Evolutionary conservation across 1,284 basidiomycete species (phyloP), one percentile per base, ranked within the genome.

Genomic region (Puccinia triticina): DNA sequence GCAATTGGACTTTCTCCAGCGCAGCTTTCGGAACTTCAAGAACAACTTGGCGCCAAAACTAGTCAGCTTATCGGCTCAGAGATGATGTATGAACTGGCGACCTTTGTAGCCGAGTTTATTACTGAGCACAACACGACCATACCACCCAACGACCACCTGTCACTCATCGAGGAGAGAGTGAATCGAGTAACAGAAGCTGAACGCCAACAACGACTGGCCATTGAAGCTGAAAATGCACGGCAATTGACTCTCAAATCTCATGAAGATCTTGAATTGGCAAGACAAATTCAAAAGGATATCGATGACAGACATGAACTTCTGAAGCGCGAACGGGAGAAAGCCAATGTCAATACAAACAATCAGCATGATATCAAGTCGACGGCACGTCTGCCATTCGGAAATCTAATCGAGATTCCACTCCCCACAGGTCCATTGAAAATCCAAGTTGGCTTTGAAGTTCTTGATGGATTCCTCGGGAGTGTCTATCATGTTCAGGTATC

Each of bases 11-110:
- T 81, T 46, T 53, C 67, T 48, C 37, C 53, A 40, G 12, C 37
- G 21, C 79, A 73, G 26, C 55, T 81, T 16, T 23, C 53, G 18
- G 55, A 73, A 37, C 67, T 81, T 29, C 71, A 73, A 29, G 55
- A 73, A 21, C 23, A 83, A 53, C 83, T 87, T 72, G 82, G 83
- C 32, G 69, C 64, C 21, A 85, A 85, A 21, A 85, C 86, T n/a
- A 84, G 83, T 32, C 73, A 82, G 34, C 84, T 86, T 21, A 64
- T 86, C 3, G 87, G 86, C 29, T 84, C 85, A 16, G 87, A 87
- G 59, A 87, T 87, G 87, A 83, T 87, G 43, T 87, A 86, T 85
- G 87, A 87, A 83, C 84, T 87, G 46, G 85, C 86, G 72, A 74
- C 61, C 14, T 57, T 77, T 18, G 57, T 74, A 46, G 61, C 73